These are phyloP conservation scores for Brassica balearica DNA, from an alignment of 441 rosid species.

Conservation along the genomic window DNA sequence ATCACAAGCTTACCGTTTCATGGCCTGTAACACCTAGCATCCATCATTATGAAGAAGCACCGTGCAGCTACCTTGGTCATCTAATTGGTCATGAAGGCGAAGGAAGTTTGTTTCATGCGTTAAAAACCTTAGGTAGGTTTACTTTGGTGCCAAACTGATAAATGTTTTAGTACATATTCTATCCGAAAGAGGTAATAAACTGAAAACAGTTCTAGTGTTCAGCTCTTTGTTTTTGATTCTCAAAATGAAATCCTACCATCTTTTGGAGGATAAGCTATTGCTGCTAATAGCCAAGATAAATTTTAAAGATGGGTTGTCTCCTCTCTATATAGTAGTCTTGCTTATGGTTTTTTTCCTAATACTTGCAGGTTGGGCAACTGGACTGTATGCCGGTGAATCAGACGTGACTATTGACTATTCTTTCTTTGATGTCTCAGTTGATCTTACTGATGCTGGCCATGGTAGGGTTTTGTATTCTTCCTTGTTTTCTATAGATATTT, in stretches of 20 bases:
- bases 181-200: neutral
- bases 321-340: neutral
- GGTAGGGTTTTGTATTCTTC: neutral
- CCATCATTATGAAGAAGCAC: constrained; percentile 78
- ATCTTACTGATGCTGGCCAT: constrained; percentile 10
- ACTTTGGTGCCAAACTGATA: neutral
- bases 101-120: constrained; percentile 80
- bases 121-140: constrained; percentile 81
- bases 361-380: constrained; percentile 8
- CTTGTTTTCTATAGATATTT: neutral
- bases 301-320: neutral
- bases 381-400: neutral
- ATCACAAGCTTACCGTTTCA: constrained; percentile 61
- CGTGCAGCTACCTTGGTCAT: constrained; percentile 77
- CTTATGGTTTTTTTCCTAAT: neutral
- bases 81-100: constrained; percentile 93
- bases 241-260: neutral
- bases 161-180: neutral
- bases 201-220: neutral
- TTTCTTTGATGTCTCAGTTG: neutral
- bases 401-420: neutral
- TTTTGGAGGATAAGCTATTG: neutral
- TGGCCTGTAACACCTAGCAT: constrained; percentile 88
- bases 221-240: neutral
- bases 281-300: neutral